These are phyloP conservation scores for Aurinia saxatilis DNA, from an alignment of 345 rosid genomes.

Conservation along the genomic window DNA sequence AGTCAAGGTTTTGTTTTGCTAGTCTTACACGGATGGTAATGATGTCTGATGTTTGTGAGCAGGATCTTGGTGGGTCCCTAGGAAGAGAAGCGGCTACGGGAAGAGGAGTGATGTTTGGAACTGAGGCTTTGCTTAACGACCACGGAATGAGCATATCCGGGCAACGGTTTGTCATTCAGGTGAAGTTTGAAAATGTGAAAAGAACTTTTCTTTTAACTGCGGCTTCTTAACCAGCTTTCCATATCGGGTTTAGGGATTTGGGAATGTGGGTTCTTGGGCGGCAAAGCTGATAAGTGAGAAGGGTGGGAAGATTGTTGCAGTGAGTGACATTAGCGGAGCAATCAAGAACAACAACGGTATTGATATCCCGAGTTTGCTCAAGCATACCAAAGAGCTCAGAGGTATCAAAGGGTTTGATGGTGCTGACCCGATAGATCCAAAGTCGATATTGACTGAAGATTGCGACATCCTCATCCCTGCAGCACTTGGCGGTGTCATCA, in stretches of 20 bases:
- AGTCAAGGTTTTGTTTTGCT: background rate
- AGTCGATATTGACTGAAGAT: slow-evolving; percentile 66
- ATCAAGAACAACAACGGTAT: slow-evolving; percentile 82
- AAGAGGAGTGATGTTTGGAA: slow-evolving; percentile 85
- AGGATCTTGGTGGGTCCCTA: slow-evolving; percentile 98
- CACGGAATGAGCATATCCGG: slow-evolving; percentile 69
- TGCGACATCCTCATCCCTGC: slow-evolving; percentile 93
- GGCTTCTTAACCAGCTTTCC: background rate
- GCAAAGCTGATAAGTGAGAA: slow-evolving; percentile 66
- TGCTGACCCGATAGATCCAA: slow-evolving; percentile 47
- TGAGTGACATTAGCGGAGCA: slow-evolving; percentile 84
- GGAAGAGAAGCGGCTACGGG: slow-evolving; percentile 99
- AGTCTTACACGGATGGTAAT: background rate
- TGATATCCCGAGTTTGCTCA: slow-evolving; percentile 55
- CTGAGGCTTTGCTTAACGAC: slow-evolving; percentile 89
- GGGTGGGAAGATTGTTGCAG: slow-evolving; percentile 84
- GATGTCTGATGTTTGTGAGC: background rate
- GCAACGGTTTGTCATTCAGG: slow-evolving; percentile 84
- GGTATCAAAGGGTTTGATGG: slow-evolving; percentile 87
- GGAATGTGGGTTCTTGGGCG: slow-evolving; percentile 99
- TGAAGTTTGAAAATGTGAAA: background rate
- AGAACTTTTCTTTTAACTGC: background rate
- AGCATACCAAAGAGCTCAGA: slow-evolving; percentile 50
- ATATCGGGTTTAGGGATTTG: slow-evolving; percentile 56
- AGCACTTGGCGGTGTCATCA: slow-evolving; percentile 95